A percentile compares a stretch with the other conserved stretches of the same genome.
These are phyloP conservation scores for Crithidia brevicula DNA, from an alignment of 208 protist species.

Conservation along the genomic window DNA sequence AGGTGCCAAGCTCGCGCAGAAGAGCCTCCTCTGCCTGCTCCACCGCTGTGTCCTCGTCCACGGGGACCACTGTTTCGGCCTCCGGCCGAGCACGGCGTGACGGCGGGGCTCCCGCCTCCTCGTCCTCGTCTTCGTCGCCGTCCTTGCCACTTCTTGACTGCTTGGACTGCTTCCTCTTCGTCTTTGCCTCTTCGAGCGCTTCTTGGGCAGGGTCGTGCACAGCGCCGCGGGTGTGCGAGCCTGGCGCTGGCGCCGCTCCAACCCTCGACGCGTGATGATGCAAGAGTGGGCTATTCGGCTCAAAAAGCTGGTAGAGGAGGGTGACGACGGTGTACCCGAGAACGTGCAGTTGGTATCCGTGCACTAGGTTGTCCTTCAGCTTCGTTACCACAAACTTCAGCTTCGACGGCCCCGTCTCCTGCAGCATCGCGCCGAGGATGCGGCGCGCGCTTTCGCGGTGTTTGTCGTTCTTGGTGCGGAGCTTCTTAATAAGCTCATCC, in stretches of 20 bases:
- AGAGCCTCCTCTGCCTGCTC: constrained; percentile 57
- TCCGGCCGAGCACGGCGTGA: constrained; percentile 17
- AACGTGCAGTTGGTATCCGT: constrained; percentile 93
- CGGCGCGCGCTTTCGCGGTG: constrained; percentile 84
- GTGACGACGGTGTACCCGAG: constrained; percentile 92
- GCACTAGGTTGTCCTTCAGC: constrained; percentile 86
- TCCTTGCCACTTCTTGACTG: no score
- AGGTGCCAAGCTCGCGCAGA: constrained; percentile 32
- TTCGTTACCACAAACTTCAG: constrained; percentile 83
- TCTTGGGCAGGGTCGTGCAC: constrained; percentile 39
- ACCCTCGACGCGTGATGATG: not conserved
- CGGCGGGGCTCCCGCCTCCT: constrained; percentile 11
- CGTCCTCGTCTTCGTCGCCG: constrained; percentile 2
- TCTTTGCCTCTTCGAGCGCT: constrained; percentile 33
- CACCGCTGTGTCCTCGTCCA: constrained; percentile 39
- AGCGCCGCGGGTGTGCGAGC: not conserved
- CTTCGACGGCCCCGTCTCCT: constrained; percentile 83
- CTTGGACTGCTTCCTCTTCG: constrained; percentile 8
- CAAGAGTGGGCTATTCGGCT: constrained; percentile 68
- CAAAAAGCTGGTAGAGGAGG: constrained; percentile 88
- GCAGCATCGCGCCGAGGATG: constrained; percentile 83
- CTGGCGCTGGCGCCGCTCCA: not conserved
- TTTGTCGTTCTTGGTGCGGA: constrained; percentile 90
- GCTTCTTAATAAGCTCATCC: constrained; percentile 77
- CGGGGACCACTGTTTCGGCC: not conserved